Evolutionary conservation across 257 asterid genomes (phyloP), one percentile per base, ranked within the genome.

Genomic region (Salvia hispanica): DNA sequence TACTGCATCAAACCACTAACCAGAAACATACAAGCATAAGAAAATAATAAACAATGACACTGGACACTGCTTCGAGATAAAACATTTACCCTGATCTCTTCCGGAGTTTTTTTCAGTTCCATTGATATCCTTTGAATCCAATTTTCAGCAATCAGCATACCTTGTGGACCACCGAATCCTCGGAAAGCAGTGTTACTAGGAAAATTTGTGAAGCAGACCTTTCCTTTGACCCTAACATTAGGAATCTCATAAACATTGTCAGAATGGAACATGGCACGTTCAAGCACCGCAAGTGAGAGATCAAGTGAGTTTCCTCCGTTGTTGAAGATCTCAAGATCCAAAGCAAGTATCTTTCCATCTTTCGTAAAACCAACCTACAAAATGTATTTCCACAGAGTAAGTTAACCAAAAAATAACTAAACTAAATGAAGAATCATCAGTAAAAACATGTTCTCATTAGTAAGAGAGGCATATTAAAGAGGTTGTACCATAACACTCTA

Each of bases 151-250:
- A 93, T 82, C 44, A 93, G 75, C 99, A 93, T 93, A 64, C 97
- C 97, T 79, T 93, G 99, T 13, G 99, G 99, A 52, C 97, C 99
- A 63, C 99, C 99, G 75, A 90, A 93, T 50, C 99, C 99, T 71
- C 99, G 86, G 65, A 93, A 93, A 73, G 99, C 99, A 52, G 99
- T 93, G 69, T 93, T 93, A 77, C 99, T 93, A n/a, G 97, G 88
- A 33, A 86, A 62, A 82, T 93, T 93, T 58, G 99, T 93, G 81
- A 85, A 93, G 83, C 97, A 90, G 13, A 86, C 97, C 79, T 73
- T 86, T 70, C 98, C 99, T 18, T 64, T 83, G 69, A 93, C 54
- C 66, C 86, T 84, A 59, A 93, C 66, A 81, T 93, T 88, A 7
- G 99, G 97, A 63, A 93, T 90, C 77, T 90, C 97, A 70, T 93